phyloP scores from a whole-genome alignment of 257 asterid genomes.

The Cinchona pubescens region DNA sequence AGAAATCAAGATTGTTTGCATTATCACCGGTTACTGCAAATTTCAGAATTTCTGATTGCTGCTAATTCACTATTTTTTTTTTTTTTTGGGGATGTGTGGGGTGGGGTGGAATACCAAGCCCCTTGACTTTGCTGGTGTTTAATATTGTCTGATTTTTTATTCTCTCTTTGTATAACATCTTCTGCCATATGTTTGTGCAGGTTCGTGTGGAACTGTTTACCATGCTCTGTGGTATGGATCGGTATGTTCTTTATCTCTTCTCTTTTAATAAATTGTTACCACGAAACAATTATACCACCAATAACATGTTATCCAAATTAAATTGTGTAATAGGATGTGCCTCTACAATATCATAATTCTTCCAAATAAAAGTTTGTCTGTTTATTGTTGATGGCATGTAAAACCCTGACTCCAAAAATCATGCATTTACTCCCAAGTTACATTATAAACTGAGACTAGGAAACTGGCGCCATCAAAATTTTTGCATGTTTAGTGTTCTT shows the following conservation, averaged over 20 bases:
- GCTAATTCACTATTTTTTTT: background rate
- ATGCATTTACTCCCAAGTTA: background rate
- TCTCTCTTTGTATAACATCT: conserved; percentile 27
- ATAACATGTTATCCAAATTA: no score
- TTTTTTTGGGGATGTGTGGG: no score
- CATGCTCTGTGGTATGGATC: conserved; percentile 99
- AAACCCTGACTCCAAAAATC: no score
- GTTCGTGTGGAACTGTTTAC: conserved; percentile 95
- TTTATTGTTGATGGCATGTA: background rate
- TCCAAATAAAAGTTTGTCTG: background rate
- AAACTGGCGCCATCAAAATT: background rate
- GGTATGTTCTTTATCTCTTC: conserved; percentile 67
- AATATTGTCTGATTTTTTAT: background rate
- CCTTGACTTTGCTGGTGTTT: conserved; percentile 15
- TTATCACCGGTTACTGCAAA: background rate
- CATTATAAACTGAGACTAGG: background rate
- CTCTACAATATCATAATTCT: background rate
- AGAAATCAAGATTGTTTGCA: background rate
- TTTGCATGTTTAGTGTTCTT: background rate
- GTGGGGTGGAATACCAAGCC: no score
- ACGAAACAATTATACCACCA: no score
- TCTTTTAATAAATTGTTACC: conserved; percentile 19
- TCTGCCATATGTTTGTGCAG: conserved; percentile 43
- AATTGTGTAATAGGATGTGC: background rate
- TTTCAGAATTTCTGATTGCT: background rate